These are phyloP conservation scores for Tylopilus balloui DNA, from an alignment of 768 basidiomycete species.

Conservation along the genomic window DNA sequence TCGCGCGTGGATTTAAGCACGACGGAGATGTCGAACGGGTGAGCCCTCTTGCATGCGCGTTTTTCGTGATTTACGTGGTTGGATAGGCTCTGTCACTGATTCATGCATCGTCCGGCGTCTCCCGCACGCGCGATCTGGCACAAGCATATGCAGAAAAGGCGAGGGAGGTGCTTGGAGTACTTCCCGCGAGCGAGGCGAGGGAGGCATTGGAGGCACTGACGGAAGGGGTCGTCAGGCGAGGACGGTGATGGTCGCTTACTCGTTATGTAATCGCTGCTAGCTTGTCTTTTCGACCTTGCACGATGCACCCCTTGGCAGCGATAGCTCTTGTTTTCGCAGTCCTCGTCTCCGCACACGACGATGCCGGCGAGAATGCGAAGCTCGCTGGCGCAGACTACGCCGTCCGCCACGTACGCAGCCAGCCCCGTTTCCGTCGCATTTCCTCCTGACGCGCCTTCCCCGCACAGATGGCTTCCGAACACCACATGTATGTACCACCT, in stretches of 20 bases:
- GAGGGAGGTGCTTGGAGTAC: conserved; percentile 54
- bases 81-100: conserved; percentile 57
- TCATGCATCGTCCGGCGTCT: conserved; percentile 64
- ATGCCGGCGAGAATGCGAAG: conserved; percentile 54
- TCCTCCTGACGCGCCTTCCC: conserved; percentile 13
- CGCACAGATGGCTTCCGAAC: conserved; percentile 79
- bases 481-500: conserved; percentile 62
- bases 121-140: conserved; percentile 77
- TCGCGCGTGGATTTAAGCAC: conserved; percentile 70
- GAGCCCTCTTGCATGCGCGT: conserved; percentile 26
- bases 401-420: conserved; percentile 72
- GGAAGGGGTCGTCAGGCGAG: conserved; percentile 60
- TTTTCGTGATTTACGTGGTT: no score
- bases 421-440: neutral
- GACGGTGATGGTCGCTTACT: conserved; percentile 45
- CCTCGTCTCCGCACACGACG: conserved; percentile 47
- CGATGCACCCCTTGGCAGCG: conserved; percentile 48
- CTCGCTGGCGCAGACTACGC: conserved; percentile 58
- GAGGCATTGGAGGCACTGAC: conserved; percentile 70
- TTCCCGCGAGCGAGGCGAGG: conserved; percentile 82
- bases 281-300: conserved; percentile 10
- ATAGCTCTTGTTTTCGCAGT: conserved; percentile 35
- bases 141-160: conserved; percentile 72
- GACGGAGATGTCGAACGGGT: conserved; percentile 81
- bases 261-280: no score